phyloP scores from a whole-genome alignment of 73 alveolate genomes.

The Tetrahymena elliotti region DNA sequence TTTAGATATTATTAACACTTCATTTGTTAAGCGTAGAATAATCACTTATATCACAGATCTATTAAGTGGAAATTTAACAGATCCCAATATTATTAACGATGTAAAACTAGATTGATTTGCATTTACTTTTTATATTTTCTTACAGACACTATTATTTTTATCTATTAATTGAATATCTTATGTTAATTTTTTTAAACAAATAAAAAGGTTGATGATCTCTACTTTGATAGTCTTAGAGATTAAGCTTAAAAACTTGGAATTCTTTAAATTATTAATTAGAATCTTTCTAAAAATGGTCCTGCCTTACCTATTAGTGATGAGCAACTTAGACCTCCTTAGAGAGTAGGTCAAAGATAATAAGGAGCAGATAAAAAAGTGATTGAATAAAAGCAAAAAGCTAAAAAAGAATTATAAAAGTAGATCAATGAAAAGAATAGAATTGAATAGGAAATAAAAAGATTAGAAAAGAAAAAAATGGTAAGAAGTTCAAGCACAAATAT shows the following conservation, averaged over 20 bases:
- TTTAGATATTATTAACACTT: slow-evolving; percentile 81
- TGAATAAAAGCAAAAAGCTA: slow-evolving; percentile 11
- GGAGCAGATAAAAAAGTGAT: slow-evolving; percentile 3
- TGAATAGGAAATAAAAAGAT: slow-evolving; percentile 36
- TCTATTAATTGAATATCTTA: background rate
- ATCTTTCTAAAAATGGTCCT: slow-evolving; percentile 29
- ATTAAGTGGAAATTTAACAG: slow-evolving; percentile 64
- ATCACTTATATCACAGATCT: slow-evolving; percentile 71
- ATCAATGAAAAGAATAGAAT: slow-evolving; percentile 12
- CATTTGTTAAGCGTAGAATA: slow-evolving; percentile 84
- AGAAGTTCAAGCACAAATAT: background rate
- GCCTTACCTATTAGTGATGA: slow-evolving; percentile 12
- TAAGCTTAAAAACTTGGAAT: slow-evolving; percentile 88
- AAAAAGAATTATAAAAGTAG: slow-evolving; percentile 6
- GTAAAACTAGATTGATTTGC: background rate
- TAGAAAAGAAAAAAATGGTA: slow-evolving; percentile 20
- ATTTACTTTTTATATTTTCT: too few relatives aligned
- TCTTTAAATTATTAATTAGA: slow-evolving; percentile 47
- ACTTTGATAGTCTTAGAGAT: slow-evolving; percentile 75
- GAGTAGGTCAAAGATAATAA: background rate
- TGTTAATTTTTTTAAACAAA: background rate
- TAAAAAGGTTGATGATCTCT: slow-evolving; percentile 84
- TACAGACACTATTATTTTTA: background rate
- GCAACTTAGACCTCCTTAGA: slow-evolving; percentile 19
- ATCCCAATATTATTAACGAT: slow-evolving; percentile 41